These are phyloP conservation scores for Fusarium secorum DNA, from an alignment of 2,329 filamentous ascomycete genomes.

Conservation along the genomic window DNA sequence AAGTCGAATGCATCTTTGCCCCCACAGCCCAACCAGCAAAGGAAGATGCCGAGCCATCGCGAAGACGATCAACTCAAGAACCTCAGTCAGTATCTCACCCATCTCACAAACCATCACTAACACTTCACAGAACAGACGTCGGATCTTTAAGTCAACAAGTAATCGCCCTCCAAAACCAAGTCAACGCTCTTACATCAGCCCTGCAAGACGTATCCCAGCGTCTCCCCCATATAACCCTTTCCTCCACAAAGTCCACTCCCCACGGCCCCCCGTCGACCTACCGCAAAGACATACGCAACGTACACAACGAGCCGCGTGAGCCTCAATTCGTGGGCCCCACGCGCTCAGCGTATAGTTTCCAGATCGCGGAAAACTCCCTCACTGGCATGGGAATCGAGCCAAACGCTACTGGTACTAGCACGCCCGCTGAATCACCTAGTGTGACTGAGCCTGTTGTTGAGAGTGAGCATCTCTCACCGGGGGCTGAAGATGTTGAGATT, in stretches of 20 bases:
- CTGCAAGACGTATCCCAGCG: constrained; percentile 6
- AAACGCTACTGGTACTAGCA: not conserved
- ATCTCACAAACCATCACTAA: rapidly evolving
- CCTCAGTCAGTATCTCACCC: not conserved
- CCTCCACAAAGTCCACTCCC: not conserved
- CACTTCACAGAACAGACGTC: not conserved
- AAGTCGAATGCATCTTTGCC: not conserved
- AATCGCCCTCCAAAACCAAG: not conserved
- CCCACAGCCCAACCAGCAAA: not conserved
- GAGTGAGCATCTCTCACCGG: not conserved
- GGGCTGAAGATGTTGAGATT: not conserved
- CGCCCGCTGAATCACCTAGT: not conserved
- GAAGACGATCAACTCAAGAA: not conserved
- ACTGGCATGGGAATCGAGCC: not conserved
- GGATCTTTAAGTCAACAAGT: not conserved
- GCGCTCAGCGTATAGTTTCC: constrained; percentile 8
- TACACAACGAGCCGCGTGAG: not conserved
- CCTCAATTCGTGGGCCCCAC: constrained; percentile 2
- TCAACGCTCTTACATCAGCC: not conserved
- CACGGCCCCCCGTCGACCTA: not conserved
- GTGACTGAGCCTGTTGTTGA: not conserved
- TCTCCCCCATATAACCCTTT: not conserved
- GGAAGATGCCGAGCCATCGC: not conserved
- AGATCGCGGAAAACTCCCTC: constrained; percentile 6
- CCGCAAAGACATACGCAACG: constrained; percentile 1